phyloP scores from a whole-genome alignment of 306 rosid species.

The Inga leiocalycina region DNA sequence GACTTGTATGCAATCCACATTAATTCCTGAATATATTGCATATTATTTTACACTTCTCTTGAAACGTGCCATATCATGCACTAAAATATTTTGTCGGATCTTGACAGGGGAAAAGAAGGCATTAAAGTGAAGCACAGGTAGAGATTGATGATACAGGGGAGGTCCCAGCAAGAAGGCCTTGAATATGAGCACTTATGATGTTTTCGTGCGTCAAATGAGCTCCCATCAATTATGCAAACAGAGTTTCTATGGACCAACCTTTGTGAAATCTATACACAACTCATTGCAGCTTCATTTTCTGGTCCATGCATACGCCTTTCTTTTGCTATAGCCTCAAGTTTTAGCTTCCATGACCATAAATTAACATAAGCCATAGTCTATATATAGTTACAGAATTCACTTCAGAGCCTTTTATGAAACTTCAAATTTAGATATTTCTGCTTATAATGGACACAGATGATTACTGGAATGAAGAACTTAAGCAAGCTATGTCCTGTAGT shows the following conservation, averaged over 20 bases:
- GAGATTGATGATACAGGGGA: background rate
- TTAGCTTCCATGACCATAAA: background rate
- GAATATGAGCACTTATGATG: background rate
- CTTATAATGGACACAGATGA: background rate
- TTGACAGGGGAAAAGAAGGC: slow-evolving; percentile 13
- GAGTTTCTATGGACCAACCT: background rate
- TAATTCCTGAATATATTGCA: background rate
- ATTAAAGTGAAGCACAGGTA: slow-evolving; percentile 7
- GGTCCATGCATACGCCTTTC: background rate
- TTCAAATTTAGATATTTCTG: background rate
- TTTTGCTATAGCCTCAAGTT: background rate
- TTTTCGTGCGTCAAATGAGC: background rate
- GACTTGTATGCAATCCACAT: background rate
- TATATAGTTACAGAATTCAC: background rate
- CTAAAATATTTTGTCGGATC: background rate
- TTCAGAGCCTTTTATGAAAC: background rate
- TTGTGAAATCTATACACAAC: background rate
- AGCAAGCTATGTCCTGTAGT: background rate
- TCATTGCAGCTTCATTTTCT: background rate
- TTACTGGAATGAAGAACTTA: background rate
- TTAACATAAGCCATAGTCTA: background rate
- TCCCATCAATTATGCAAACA: background rate
- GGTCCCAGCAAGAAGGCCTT: slow-evolving; percentile 12
- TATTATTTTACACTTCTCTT: background rate
- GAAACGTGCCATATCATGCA: background rate